Conservation (phyloP, 2,329 filamentous ascomycete species). For the Helicocarpus griseus region DNA sequence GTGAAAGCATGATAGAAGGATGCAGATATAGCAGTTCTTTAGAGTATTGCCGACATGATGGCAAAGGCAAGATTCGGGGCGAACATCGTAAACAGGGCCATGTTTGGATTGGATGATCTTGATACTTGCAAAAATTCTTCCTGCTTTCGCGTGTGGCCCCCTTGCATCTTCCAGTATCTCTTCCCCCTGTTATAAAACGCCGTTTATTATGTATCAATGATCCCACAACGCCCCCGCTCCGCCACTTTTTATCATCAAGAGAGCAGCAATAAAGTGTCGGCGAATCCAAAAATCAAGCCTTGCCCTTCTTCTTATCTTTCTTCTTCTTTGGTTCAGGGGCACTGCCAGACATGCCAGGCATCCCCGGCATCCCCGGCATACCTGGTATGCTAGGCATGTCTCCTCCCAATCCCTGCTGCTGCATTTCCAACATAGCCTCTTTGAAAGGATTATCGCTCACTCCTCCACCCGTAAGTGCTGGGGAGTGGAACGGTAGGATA, state of each 20-base stretch:
- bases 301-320: slow-evolving; percentile 43
- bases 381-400: slow-evolving; percentile 44
- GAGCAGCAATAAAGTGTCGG: background rate
- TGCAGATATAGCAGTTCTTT: too few relatives aligned
- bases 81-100: too few relatives aligned
- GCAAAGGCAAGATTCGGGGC: too few relatives aligned
- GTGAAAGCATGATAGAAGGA: too few relatives aligned
- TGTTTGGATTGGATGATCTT: too few relatives aligned
- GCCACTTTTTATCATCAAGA: background rate
- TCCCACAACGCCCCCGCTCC: background rate
- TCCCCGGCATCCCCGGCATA: too few relatives aligned
- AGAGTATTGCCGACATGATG: too few relatives aligned
- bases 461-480: slow-evolving; percentile 83
- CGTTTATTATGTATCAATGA: background rate
- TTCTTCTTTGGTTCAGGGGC: slow-evolving; percentile 32
- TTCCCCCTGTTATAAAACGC: background rate
- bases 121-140: too few relatives aligned
- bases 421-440: slow-evolving; percentile 96
- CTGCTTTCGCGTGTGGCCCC: too few relatives aligned
- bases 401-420: slow-evolving; percentile 38
- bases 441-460: slow-evolving; percentile 91
- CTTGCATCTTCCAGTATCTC: too few relatives aligned
- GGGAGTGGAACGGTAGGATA: slow-evolving; percentile 76
- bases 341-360: slow-evolving; percentile 37
- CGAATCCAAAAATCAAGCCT: slow-evolving; percentile 22